Conservation (phyloP, 495 filamentous ascomycete species). For the Trichoderma virens region DNA sequence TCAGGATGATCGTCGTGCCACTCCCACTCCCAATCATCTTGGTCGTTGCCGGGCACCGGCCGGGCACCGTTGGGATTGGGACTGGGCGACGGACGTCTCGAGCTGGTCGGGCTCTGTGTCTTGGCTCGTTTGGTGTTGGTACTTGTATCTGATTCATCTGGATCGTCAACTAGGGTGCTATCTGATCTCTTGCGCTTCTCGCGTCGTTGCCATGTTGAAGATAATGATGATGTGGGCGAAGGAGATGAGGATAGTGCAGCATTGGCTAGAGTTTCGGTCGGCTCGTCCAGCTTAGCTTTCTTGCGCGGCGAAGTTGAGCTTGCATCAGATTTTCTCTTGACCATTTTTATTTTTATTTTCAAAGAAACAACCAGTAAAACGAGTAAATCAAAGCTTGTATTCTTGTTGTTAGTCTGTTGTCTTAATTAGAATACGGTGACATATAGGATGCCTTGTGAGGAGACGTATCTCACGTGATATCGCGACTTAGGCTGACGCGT, state of each 20-base stretch:
- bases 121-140: not conserved
- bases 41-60: no score
- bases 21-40: not conserved
- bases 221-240: not conserved
- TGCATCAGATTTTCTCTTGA: not conserved
- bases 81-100: not conserved
- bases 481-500: not conserved
- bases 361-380: not conserved
- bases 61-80: no score
- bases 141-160: not conserved
- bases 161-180: not conserved
- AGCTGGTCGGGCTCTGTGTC: not conserved
- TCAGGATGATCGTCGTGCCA: not conserved
- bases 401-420: not conserved
- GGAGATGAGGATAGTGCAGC: not conserved
- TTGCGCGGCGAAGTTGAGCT: not conserved
- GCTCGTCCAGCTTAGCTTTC: not conserved
- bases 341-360: no score
- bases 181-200: not conserved
- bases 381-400: not conserved
- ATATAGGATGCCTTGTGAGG: not conserved
- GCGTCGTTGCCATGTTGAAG: not conserved
- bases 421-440: not conserved
- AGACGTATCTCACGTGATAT: not conserved
- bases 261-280: not conserved